A percentile compares a stretch with the other conserved stretches of the same genome.
These are phyloP conservation scores for Trichophyton simii DNA, from an alignment of 2,329 filamentous ascomycete genomes.

Conservation along the genomic window DNA sequence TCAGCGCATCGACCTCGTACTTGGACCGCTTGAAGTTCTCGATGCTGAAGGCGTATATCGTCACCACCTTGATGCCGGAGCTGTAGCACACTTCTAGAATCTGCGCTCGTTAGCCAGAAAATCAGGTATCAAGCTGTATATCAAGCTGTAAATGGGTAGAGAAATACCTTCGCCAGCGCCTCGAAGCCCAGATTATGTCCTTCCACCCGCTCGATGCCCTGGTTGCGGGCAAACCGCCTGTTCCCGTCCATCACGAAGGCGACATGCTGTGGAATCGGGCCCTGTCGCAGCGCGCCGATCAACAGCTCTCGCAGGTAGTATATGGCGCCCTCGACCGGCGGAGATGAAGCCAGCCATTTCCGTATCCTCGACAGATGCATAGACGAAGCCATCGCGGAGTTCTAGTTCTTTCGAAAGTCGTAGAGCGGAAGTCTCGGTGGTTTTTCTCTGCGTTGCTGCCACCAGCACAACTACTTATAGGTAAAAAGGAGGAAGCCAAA, in stretches of 20 bases:
- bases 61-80: constrained; percentile 89
- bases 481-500: too few relatives aligned
- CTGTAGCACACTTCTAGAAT: constrained; percentile 98
- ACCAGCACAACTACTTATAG: too few relatives aligned
- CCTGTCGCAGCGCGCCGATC: constrained; percentile 78
- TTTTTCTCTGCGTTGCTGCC: too few relatives aligned
- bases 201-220: constrained; percentile 91
- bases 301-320: constrained; percentile 67
- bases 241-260: constrained; percentile 99
- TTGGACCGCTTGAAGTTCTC: constrained; percentile 97
- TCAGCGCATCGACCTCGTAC: constrained; percentile 90
- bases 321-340: constrained; percentile 82
- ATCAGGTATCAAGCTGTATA: too few relatives aligned
- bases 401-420: background rate
- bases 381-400: constrained; percentile 33
- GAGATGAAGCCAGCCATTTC: constrained; percentile 73
- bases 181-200: constrained; percentile 94
- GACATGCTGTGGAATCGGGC: constrained; percentile 84
- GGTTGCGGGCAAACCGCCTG: constrained; percentile 74
- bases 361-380: constrained; percentile 50
- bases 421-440: too few relatives aligned
- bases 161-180: constrained; percentile 64
- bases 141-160: background rate
- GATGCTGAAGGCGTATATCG: constrained; percentile 96
- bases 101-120: constrained; percentile 28